Base-by-base conservation (phyloP, 495 filamentous ascomycete genomes). In the Penicillium cinerascens region DNA sequence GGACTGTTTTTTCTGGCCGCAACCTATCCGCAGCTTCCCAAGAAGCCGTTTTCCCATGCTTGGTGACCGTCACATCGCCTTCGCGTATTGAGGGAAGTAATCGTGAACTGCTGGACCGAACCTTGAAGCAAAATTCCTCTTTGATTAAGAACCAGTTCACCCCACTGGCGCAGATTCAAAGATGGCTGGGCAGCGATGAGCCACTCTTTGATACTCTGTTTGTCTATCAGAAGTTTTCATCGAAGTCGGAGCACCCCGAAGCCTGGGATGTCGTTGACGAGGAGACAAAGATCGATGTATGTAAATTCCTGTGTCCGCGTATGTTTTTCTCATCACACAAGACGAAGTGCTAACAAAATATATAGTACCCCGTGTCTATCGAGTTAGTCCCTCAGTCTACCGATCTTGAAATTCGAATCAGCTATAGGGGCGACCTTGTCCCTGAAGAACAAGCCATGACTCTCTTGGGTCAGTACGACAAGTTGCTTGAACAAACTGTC, bases 181-280 rank as follows among this genome's bases (percentile, higher is more conserved):
- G 78, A 23, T 85, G 82, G 78, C 71, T 85, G 42, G 82, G 81
- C 3, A 70, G 78, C 0, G 77, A 85, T 26, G 69, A 78, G 18
- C 71, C 73, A 11, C 75, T 90, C 2, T 92, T 95, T 57, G 89
- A 95, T 65, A 88, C 88, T 0, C 67, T 95, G 25, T 83, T 95
- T 61, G 84, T 84, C 0, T 92, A 88, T 61, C 90, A 92, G 59
- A 91, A 88, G 53, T 51, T 75, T 44, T 52, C 47, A 41, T 62
- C 50, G 0, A 45, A 44, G 0, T 35, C 36, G 6, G 29, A 54
- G 3, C 59, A 66, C 4, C 1, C 27, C 9, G 16, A 47, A 2
- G 40, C 50, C 1, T 85, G 81, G 81, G 63, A 76, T 23, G 47
- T 80, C 8, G 51, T 77, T 15, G 68, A 78, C 42, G 84, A 85